Evolutionary conservation across 768 basidiomycete species (phyloP), one percentile per base, ranked within the genome.

Genomic region (Leccinum barrowsii): DNA sequence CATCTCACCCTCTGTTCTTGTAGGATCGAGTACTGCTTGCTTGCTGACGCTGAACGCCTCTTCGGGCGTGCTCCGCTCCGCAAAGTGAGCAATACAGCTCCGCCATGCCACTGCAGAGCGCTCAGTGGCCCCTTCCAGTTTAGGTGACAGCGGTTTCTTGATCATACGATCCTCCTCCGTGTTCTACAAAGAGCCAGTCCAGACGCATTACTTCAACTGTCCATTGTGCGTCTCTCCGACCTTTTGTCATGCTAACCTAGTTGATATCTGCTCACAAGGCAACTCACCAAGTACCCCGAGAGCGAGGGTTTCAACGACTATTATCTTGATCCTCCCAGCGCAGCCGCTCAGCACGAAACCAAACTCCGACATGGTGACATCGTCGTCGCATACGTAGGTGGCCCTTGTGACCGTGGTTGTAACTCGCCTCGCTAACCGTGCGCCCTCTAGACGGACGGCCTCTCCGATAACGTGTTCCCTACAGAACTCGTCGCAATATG

Each of bases 21-120:
- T 50, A 93, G 91, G 91, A 56, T 92, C 92, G 11, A 93, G 92
- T 68, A 94, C 92, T 0, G 90, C 89, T 34, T 90, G 89, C 65
- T 72, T 93, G 24, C 67, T 91, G 37, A 89, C 82, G 54, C 70
- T 93, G 55, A 92, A 92, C 66, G 80, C 88, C 8, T 82, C 87
- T 17, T 87, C 86, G 2, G 90, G 90, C 15, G 60, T 87, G 47
- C 76, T 93, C 57, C 87, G 87, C 52, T 83, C 89, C 22, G 88
- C 89, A 57, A 92, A 90, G 90, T 91, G 68, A 63, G 83, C 75
- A 24, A 50, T 12, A 8, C 48, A 30, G 11, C 50, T 22, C 32
- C 6, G 21, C 34, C 37, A 47, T 48, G 51, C 42, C 52, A 17
- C 51, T 49, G 54, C 50, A 44, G 42, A 28, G 37, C 48, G 54